phyloP scores from a whole-genome alignment of 768 basidiomycete genomes.

The Hysterangium stoloniferum region DNA sequence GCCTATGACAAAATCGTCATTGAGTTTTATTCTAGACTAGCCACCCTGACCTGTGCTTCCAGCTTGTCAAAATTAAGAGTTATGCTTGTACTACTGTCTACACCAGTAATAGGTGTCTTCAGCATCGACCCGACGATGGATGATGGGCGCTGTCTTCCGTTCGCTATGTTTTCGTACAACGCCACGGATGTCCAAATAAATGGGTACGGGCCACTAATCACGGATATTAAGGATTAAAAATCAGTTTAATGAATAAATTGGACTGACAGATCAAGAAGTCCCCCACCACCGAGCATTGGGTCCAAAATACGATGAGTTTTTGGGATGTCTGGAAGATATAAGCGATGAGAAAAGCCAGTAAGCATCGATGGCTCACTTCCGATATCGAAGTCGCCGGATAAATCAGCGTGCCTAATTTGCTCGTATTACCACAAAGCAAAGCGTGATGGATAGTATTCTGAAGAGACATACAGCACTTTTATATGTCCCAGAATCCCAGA shows the following conservation, averaged over 20 bases:
- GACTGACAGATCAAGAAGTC: slow-evolving; percentile 72
- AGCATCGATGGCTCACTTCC: slow-evolving; percentile 39
- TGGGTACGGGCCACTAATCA: slow-evolving; percentile 67
- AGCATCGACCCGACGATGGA: slow-evolving; percentile 63
- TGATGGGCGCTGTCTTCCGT: slow-evolving; percentile 50
- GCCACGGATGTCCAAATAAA: slow-evolving; percentile 60
- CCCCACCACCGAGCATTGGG: slow-evolving; percentile 75
- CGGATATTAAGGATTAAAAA: not conserved
- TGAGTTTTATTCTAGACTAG: not conserved
- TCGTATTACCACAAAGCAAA: not conserved
- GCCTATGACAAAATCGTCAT: slow-evolving; percentile 36
- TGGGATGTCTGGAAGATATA: slow-evolving; percentile 42
- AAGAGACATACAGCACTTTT: slow-evolving; percentile 34
- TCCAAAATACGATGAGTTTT: slow-evolving; percentile 70
- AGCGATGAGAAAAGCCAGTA: not conserved
- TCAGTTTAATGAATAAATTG: not conserved
- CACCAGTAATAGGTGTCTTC: slow-evolving; percentile 68
- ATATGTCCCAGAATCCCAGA: slow-evolving; percentile 59
- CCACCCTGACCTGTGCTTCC: slow-evolving; percentile 30
- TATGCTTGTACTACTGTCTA: slow-evolving; percentile 73
- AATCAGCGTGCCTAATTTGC: slow-evolving; percentile 49
- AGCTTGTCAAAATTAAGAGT: slow-evolving; percentile 62
- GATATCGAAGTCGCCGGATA: slow-evolving; percentile 63
- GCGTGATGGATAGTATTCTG: not conserved
- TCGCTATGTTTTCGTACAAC: slow-evolving; percentile 74